A percentile compares a stretch with the other conserved stretches of the same genome.
Conservation (phyloP, 108 stramenopile genomes). For the Discostella stelligeroides region DNA sequence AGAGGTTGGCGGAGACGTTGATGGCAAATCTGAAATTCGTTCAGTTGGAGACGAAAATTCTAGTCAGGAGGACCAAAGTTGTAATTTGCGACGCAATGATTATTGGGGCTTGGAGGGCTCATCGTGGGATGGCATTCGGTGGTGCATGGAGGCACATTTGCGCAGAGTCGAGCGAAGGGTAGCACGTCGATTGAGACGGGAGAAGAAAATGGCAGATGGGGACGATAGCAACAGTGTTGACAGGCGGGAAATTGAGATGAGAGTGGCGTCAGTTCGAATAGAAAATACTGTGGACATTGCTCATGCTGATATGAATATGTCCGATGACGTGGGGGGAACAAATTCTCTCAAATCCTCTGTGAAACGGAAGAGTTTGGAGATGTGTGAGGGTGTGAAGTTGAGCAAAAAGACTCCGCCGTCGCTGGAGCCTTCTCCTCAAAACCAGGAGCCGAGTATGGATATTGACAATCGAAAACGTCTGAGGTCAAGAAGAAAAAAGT, state of each 20-base stretch:
- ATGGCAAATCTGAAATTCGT: constrained; percentile 33
- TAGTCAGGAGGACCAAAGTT: not conserved
- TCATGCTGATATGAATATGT: constrained; percentile 14
- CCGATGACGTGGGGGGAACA: not conserved
- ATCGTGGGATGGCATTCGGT: constrained; percentile 38
- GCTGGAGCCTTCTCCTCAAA: not conserved
- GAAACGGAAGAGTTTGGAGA: constrained; percentile 26
- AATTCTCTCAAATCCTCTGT: not conserved
- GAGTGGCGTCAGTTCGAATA: constrained; percentile 24
- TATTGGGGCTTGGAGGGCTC: constrained; percentile 28
- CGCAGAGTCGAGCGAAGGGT: constrained; percentile 28
- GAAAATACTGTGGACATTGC: constrained; percentile 3
- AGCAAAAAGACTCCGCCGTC: not conserved
- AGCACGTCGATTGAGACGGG: constrained; percentile 19
- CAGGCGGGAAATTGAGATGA: not conserved
- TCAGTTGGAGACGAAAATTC: constrained; percentile 4
- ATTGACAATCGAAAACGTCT: not conserved
- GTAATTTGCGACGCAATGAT: constrained; percentile 15
- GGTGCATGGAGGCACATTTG: constrained; percentile 43
- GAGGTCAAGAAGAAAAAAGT: constrained; percentile 5
- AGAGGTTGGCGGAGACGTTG: constrained; percentile 12
- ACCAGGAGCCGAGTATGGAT: not conserved
- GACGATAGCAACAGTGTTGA: constrained; percentile 1
- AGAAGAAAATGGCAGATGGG: constrained; percentile 9
- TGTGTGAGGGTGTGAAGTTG: constrained; percentile 1